Evolutionary conservation across 2,329 filamentous ascomycete species (phyloP), one percentile per base, ranked within the genome.

Genomic region (Penicillium brasilianum): DNA sequence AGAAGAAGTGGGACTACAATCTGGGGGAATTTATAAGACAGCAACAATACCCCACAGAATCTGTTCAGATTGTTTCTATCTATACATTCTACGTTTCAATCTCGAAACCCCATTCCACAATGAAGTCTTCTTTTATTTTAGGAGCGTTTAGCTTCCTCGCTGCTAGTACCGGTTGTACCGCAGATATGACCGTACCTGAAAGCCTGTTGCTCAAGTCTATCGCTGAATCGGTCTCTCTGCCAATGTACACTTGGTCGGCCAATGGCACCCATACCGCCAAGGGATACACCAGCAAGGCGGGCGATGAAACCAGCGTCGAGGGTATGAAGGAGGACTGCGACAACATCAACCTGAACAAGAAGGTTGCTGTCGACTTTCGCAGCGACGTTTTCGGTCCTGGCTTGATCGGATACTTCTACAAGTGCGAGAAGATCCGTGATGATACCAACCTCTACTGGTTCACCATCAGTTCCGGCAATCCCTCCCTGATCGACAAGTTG

Each of bases 401-500:
- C 1, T 54, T 66, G 16, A 61, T 59, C 6, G 64, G 67, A 7
- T 68, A 61, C 57, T 69, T 69, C 57, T 69, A 67, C 53, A 69
- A 68, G 54, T 69, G 67, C 41, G 64, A 68, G 59, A 62, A 63
- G n/a, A 60, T 68, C 43, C 63, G 53, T 41, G 44, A 55, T 4
- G 62, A 68, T 25, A 69, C 67, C 55, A 68, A 69, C 44, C 54
- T 62, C 25, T 68, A 69, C 36, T 69, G 64, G 67, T 69, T 69
- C 34, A 69, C 67, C 34, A 63, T 69, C 49, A 67, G 64, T 53
- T 63, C 66, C 18, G 64, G 57, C 0, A 41, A 66, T 32, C 22
- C 37, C 25, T 49, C 66, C 13, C 63, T 64, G 54, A 66, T 69
- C 46, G 58, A 69, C 28, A 41, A 61, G 55, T 58, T 69, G 41